Evolutionary conservation across 1,284 basidiomycete species (phyloP), one percentile per base, ranked within the genome.

Genomic region (Boletus semigastroideus): DNA sequence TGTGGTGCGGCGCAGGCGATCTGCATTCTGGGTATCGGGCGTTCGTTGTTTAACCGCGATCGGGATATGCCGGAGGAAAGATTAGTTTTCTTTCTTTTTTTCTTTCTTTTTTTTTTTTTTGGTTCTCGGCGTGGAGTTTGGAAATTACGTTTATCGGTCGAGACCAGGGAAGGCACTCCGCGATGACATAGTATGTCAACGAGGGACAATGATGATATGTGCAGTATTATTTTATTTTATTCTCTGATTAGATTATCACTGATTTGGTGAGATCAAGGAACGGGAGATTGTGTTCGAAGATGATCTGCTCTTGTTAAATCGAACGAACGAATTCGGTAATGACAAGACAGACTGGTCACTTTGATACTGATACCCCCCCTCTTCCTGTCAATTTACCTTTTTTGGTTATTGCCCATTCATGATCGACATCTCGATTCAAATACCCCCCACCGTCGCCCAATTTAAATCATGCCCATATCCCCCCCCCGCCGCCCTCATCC

Each of bases 231-330:
- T 25, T 25, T 25, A 1, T 25, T 25, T 25, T 25, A 6, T 25
- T 5, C 7, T 4, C 7, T 25, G 22, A 22, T 22, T 22, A n/a
- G n/a, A n/a, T 25, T 25, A 61, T 66, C 57, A 49, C 14, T 40
- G 28, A 30, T 36, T 30, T 51, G 31, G 48, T 14, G 28, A 47
- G 31, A 56, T 59, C 39, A 59, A 58, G 54, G 59, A 38, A 25
- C 25, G 25, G 7, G 25, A 25, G 25, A 25, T 25, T 25, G 25
- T 25, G 25, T 25, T 25, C 25, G 25, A 25, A 25, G 25, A 25
- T 25, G 25, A 25, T 25, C 25, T 52, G 62, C 62, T 70, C 63
- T 70, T 67, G 66, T 69, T 52, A 25, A 9, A 22, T 5, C 22
- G 10, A n/a, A n/a, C n/a, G n/a, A n/a, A 38, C 56, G 0, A 53